Conservation (phyloP, 2,329 filamentous ascomycete genomes). For the Fusarium stilboides region DNA sequence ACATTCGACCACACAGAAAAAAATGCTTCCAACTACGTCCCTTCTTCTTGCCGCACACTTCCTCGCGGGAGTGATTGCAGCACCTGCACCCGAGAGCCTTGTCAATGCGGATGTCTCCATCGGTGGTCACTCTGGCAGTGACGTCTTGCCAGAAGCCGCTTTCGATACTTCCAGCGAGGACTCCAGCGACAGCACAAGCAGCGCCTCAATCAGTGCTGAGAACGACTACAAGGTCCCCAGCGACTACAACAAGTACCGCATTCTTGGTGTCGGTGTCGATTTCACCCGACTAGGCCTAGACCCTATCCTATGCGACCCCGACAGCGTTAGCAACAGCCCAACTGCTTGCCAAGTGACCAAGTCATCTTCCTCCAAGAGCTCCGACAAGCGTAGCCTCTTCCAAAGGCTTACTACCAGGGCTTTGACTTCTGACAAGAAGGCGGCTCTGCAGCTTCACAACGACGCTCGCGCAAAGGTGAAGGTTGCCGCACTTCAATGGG, state of each 20-base stretch:
- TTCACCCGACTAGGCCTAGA: neutral
- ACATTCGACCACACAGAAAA: neutral
- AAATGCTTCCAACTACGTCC: conserved; percentile 36
- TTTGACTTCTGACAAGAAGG: conserved; percentile 34
- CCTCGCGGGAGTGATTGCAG: conserved; percentile 5
- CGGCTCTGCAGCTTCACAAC: conserved; percentile 38
- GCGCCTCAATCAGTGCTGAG: neutral
- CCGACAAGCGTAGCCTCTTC: conserved; percentile 3
- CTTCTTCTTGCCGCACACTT: conserved; percentile 30
- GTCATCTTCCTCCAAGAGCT: neutral
- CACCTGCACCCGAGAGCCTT: conserved; percentile 7
- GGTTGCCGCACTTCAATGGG: conserved; percentile 34
- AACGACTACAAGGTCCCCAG: conserved; percentile 9
- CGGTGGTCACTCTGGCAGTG: neutral
- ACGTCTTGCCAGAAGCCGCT: neutral
- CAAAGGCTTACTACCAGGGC: conserved; percentile 19
- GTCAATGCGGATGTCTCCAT: conserved; percentile 1
- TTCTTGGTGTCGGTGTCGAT: conserved; percentile 5
- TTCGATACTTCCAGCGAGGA: neutral
- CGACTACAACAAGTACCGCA: conserved; percentile 1
- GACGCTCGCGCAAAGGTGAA: conserved; percentile 37
- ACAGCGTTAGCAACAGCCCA: neutral
- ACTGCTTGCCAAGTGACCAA: neutral
- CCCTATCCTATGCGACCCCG: neutral
- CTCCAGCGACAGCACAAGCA: neutral